A percentile compares a stretch with the other conserved stretches of the same genome.
These are phyloP conservation scores for Usnea hakonensis DNA, from an alignment of 495 filamentous ascomycete genomes.

Conservation along the genomic window DNA sequence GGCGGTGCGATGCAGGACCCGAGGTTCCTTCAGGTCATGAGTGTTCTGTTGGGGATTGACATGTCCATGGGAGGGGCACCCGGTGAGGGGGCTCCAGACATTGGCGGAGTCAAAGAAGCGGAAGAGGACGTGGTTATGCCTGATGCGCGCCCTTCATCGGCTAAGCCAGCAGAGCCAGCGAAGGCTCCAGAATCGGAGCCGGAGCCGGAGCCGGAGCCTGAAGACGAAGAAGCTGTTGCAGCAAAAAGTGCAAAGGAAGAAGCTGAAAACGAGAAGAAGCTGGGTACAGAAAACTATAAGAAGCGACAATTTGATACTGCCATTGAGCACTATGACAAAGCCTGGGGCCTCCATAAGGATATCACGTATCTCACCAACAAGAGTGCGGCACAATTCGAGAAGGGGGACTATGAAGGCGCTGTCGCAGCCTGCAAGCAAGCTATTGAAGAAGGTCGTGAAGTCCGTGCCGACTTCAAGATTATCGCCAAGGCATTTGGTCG, in stretches of 20 bases:
- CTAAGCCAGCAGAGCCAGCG: conserved; percentile 46
- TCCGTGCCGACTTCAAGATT: conserved; percentile 90
- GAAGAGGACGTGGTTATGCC: conserved; percentile 77
- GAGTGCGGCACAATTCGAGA: conserved; percentile 90
- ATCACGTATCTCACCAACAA: conserved; percentile 97
- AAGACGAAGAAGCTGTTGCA: conserved; percentile 72
- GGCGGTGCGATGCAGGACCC: conserved; percentile 80
- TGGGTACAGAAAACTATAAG: conserved; percentile 95
- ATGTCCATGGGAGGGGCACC: conserved; percentile 69
- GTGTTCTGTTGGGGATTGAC: conserved; percentile 87
- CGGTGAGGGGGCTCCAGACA: conserved; percentile 34
- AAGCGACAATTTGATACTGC: conserved; percentile 92
- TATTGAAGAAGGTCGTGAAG: conserved; percentile 75
- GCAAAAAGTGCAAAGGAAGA: conserved; percentile 87
- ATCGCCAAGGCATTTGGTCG: conserved; percentile 92
- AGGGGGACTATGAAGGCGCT: conserved; percentile 80
- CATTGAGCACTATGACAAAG: conserved; percentile 90
- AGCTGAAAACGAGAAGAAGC: conserved; percentile 87
- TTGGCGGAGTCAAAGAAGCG: conserved; percentile 40
- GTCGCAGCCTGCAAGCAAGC: conserved; percentile 84
- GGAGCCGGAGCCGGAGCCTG: conserved; percentile 54
- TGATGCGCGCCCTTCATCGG: conserved; percentile 49
- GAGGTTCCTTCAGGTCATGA: conserved; percentile 87
- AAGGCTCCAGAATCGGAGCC: conserved; percentile 49
- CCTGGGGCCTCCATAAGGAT: conserved; percentile 91